A percentile compares a stretch with the other conserved stretches of the same genome.
These are phyloP conservation scores for Saccharomycopsis sp. DNA, from an alignment of 805 yeast species.

Conservation along the genomic window DNA sequence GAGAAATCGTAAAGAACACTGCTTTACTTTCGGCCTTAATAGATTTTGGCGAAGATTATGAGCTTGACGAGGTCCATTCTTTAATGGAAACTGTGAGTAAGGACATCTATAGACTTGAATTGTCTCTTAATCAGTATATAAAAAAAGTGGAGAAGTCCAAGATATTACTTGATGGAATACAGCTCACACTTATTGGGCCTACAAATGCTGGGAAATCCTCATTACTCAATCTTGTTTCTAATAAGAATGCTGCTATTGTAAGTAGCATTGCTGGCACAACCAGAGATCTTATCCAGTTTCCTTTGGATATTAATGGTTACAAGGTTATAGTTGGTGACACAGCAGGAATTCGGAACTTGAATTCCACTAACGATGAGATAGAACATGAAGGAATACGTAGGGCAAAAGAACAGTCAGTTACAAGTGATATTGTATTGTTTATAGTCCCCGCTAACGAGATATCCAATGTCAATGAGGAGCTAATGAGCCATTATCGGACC, in stretches of 20 bases:
- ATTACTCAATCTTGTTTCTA: conserved; percentile 65
- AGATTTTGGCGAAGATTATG: conserved; percentile 94
- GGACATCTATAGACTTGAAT: conserved; percentile 36
- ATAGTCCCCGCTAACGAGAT: conserved; percentile 44
- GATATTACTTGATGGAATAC: conserved; percentile 65
- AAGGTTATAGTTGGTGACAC: conserved; percentile 86
- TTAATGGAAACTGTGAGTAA: conserved; percentile 45
- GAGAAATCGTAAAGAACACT: conserved; percentile 51
- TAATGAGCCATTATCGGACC: neutral
- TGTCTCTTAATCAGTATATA: conserved; percentile 35
- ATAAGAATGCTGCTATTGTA: conserved; percentile 83
- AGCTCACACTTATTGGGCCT: conserved; percentile 72
- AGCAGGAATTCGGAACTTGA: conserved; percentile 69
- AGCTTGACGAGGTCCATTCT: conserved; percentile 54
- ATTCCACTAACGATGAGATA: conserved; percentile 41
- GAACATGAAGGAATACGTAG: conserved; percentile 78
- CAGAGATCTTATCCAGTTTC: conserved; percentile 77
- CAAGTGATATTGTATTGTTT: conserved; percentile 64
- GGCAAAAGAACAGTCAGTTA: conserved; percentile 53
- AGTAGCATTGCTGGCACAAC: conserved; percentile 93
- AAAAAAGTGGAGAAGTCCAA: conserved; percentile 49
- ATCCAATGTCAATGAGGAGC: neutral
- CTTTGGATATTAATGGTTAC: conserved; percentile 74
- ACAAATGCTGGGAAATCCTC: conserved; percentile 98
- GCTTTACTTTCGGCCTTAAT: conserved; percentile 82